A percentile compares a stretch with the other conserved stretches of the same genome.
These are phyloP conservation scores for Amanita polypyramis DNA, from an alignment of 768 basidiomycete genomes.

Conservation along the genomic window DNA sequence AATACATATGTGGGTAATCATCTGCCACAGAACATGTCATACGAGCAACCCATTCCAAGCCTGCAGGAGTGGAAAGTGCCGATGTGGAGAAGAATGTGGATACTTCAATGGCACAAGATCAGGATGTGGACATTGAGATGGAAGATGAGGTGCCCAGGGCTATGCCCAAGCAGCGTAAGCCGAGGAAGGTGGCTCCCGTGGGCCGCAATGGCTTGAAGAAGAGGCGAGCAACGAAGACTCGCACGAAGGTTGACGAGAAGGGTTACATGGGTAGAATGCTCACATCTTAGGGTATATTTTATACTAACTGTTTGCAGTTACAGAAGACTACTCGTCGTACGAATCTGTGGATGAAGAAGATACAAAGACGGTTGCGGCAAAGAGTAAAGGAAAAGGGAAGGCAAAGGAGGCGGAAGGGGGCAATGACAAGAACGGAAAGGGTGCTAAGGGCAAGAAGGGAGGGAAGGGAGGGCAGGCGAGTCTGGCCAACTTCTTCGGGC, in stretches of 20 bases:
- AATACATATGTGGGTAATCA: background rate
- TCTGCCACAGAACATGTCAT: slow-evolving; percentile 4
- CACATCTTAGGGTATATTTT: slow-evolving; percentile 1
- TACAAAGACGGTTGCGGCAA: slow-evolving; percentile 24
- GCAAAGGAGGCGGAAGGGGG: slow-evolving; percentile 11
- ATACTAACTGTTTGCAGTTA: slow-evolving; percentile 30
- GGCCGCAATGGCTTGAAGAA: slow-evolving; percentile 75
- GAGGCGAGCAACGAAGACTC: slow-evolving; percentile 49
- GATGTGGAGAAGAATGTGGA: slow-evolving; percentile 18
- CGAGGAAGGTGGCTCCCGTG: slow-evolving; percentile 59
- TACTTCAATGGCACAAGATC: slow-evolving; percentile 8
- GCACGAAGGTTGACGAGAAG: slow-evolving; percentile 44
- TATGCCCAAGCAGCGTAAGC: slow-evolving; percentile 29
- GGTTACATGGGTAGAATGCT: slow-evolving; percentile 57
- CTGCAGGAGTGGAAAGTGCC: slow-evolving; percentile 13
- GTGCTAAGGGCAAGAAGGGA: background rate
- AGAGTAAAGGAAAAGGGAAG: slow-evolving; percentile 18
- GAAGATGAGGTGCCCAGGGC: slow-evolving; percentile 22
- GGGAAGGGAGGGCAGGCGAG: slow-evolving; percentile 3
- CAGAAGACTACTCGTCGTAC: slow-evolving; percentile 72
- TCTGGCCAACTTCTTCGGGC: slow-evolving; percentile 8
- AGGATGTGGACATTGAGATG: slow-evolving; percentile 16
- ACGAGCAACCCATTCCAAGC: slow-evolving; percentile 2
- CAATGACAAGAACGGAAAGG: background rate
- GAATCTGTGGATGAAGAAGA: slow-evolving; percentile 66